Base-by-base conservation (phyloP, 768 basidiomycete genomes). In the Lepiota brunneoincarnata region DNA sequence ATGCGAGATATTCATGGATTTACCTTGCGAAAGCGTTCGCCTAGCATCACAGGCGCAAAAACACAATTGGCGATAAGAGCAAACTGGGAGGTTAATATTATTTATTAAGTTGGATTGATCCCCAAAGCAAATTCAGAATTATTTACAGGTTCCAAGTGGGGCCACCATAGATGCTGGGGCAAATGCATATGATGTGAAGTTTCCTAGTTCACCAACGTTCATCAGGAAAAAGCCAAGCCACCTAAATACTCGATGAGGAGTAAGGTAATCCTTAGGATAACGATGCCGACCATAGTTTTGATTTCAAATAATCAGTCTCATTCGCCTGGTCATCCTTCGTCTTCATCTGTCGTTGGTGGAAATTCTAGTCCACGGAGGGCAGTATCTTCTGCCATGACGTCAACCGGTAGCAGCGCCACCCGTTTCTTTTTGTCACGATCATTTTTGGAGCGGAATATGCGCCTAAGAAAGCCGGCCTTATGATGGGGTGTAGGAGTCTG, bases 41-140 rank as follows among this genome's bases (percentile, higher is more conserved):
- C 76, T 9, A 93, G 77, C 64, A 98, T 80, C 2, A 93, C 61
- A 14, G 96, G 96, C 1, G 95, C 93, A 59, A 98, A 93, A 37
- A 94, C 76, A 64, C 94, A 98, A 67, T 98, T 98, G 12, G 96
- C 92, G 55, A 96, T 85, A n/a, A 98, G 76, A 2, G 93, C 93
- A 68, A 93, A 89, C 86, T 93, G 24, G 4, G 41, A 56, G 20
- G 46, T n/a, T n/a, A n/a, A n/a, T 45, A n/a, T 17, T 52, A 51
- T 23, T 12, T 18, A 12, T 36, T n/a, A 42, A 49, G 51, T 51
- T 37, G 14, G 52, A 31, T 15, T 64, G 49, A 56, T 56, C 21
- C 18, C 46, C 34, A 24, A 52, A 50, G 48, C 55, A 15, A 24
- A 43, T 44, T 39, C 20, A 51, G 28, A 20, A 56, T 60, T 59